Base-by-base conservation (phyloP, 768 basidiomycete species). In the Mycena filopes region DNA sequence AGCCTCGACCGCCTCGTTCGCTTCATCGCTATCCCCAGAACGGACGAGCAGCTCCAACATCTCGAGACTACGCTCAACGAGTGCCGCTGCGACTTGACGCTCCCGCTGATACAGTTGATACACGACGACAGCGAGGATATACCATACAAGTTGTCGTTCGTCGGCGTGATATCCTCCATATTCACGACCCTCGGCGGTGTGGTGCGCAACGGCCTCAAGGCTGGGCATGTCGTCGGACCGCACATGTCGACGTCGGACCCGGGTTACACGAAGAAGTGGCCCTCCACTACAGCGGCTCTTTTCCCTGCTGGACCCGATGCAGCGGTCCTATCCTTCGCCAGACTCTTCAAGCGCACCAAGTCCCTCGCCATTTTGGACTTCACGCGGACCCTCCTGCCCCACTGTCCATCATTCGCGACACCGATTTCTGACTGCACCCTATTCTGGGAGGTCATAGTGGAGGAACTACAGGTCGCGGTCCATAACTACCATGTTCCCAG, bases 321-420 rank as follows among this genome's bases (percentile, higher is more conserved):
- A 2, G 47, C 63, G 12, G 36, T 64, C 18, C 1, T 45, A 5
- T 50, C 47, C 4, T 64, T 64, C 49, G 45, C 55, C 18, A 13
- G 49, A 29, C 42, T 64, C 15, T 64, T 38, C 36, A 41, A 49
- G 12, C 12, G 33, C 12, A 64, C 63, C 11, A 21, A 25, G 16
- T 36, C 55, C 2, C 5, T 25, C 23, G 11, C 21, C 16, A 57
- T 64, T 25, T 48, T 64, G 23, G 48, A 64, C 20, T 51, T 51
- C 28, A 58, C 51, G 20, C 33, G 49, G 21, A 16, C 16, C 31
- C 2, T 43, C 4, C 55, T 64, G 20, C 63, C 55, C 4, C 63
- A 64, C 26, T 64, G 42, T 41, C 63, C 55, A 13, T 58, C 63
- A 4, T 28, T 64, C 12, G 63, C 63, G 4, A 15, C 36, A 20